These are phyloP conservation scores for Tillandsia leiboldiana DNA, from an alignment of 176 grass and related monocot species.

Conservation along the genomic window DNA sequence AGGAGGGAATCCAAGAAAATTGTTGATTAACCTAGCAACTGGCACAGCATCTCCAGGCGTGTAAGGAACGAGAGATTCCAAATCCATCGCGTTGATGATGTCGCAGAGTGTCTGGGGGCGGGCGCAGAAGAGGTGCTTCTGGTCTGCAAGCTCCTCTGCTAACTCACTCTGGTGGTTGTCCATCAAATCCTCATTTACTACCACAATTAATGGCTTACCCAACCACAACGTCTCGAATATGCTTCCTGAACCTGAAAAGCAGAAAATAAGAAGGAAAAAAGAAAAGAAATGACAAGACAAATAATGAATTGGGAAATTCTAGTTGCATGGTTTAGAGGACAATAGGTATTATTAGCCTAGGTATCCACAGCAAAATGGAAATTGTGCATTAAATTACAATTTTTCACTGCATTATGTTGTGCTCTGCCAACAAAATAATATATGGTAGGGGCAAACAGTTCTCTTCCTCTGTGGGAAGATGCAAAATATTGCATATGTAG, in stretches of 20 bases:
- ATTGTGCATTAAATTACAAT: no score
- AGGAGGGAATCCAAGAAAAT: conserved; percentile 41
- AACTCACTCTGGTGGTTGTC: conserved; percentile 83
- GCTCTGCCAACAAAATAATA: no score
- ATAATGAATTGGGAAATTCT: no score
- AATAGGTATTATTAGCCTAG: no score
- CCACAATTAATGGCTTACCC: conserved; percentile 55
- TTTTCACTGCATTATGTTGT: no score
- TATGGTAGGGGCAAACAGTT: no score
- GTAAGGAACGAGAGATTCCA: conserved; percentile 40
- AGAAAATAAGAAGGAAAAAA: no score
- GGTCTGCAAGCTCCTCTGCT: conserved; percentile 65
- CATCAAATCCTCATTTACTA: conserved; percentile 90
- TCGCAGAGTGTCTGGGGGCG: conserved; percentile 38
- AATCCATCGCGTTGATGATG: conserved; percentile 43
- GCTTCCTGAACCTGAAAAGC: conserved; percentile 58
- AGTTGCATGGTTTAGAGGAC: no score
- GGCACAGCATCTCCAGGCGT: conserved; percentile 38
- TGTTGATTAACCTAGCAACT: conserved; percentile 42
- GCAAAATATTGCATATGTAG: no score
- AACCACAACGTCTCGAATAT: conserved; percentile 71
- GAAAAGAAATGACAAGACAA: no score
- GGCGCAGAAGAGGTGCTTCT: conserved; percentile 60
- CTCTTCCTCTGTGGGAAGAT: no score
- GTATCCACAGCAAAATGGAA: no score